Conservation (phyloP, 2,329 filamentous ascomycete species). For the Aspergillus amoenus region DNA sequence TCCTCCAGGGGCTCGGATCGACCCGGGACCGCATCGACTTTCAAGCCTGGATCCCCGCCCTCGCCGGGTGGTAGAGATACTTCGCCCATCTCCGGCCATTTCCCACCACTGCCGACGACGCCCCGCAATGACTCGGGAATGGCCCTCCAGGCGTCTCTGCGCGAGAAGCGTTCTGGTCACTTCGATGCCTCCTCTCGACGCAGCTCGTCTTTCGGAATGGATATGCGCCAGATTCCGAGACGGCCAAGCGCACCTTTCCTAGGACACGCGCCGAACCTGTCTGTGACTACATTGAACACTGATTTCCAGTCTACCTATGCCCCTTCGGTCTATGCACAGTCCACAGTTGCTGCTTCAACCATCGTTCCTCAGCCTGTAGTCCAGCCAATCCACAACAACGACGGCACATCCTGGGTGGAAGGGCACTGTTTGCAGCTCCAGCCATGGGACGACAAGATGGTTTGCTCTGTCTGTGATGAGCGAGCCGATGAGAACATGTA, state of each 20-base stretch:
- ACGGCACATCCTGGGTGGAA: slow-evolving; percentile 47
- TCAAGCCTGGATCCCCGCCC: slow-evolving; percentile 53
- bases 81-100: slow-evolving; percentile 76
- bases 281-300: slow-evolving; percentile 46
- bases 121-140: slow-evolving; percentile 89
- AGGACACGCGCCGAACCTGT: slow-evolving; percentile 53
- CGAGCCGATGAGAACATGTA: slow-evolving; percentile 60
- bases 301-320: slow-evolving; percentile 48
- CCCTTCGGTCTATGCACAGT: slow-evolving; percentile 51
- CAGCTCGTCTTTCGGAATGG: slow-evolving; percentile 89
- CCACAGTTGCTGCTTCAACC: slow-evolving; percentile 51
- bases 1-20: slow-evolving; percentile 57
- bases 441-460: slow-evolving; percentile 43
- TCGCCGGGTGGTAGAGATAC: slow-evolving; percentile 54
- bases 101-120: slow-evolving; percentile 72
- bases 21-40: slow-evolving; percentile 69
- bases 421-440: slow-evolving; percentile 50
- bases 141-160: slow-evolving; percentile 77
- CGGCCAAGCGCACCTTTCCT: slow-evolving; percentile 72
- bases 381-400: slow-evolving; percentile 41
- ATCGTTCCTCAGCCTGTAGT: slow-evolving; percentile 47
- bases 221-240: slow-evolving; percentile 60
- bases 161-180: slow-evolving; percentile 92
- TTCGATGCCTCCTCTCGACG: slow-evolving; percentile 80
- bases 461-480: slow-evolving; percentile 52